Evolutionary conservation across 2,329 filamentous ascomycete species (phyloP).

Genomic region (Monilinia laxa): DNA sequence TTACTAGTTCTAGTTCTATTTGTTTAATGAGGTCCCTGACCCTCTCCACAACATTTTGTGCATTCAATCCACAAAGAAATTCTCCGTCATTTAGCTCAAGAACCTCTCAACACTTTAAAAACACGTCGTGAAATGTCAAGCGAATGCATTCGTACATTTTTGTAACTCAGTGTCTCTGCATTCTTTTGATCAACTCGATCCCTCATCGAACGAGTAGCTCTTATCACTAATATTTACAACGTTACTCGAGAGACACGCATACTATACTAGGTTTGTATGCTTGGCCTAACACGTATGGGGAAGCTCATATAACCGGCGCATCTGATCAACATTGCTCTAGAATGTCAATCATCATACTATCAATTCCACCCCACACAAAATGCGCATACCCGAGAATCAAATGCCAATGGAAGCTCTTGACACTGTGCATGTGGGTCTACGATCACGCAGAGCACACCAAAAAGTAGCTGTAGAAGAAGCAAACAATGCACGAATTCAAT

Average conservation of each 20-base stretch:
- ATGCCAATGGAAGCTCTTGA: conserved; percentile 12
- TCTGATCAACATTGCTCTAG: conserved; percentile 22
- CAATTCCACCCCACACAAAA: conserved; percentile 10
- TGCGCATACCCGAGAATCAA: conserved; percentile 15
- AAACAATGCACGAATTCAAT: conserved; percentile 23
- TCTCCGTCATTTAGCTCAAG: conserved; percentile 7
- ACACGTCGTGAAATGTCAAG: background rate
- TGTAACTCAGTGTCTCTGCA: background rate
- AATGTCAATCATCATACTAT: conserved; percentile 18
- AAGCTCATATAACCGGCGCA: conserved; percentile 22
- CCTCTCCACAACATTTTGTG: conserved; percentile 3
- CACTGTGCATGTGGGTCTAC: conserved; percentile 15
- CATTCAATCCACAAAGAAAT: conserved; percentile 6
- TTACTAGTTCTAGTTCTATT: background rate
- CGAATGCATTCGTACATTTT: background rate
- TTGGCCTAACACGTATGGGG: conserved; percentile 17
- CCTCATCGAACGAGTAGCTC: background rate
- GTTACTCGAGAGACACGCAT: conserved; percentile 18
- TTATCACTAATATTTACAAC: conserved; percentile 19
- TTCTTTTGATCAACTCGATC: background rate
- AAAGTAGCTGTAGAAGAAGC: background rate
- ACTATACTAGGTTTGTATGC: conserved; percentile 8
- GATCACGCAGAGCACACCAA: conserved; percentile 12
- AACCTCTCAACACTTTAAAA: background rate
- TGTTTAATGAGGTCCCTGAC: background rate